These are phyloP conservation scores for Phaffomyces opuntiae DNA, from an alignment of 805 yeast genomes.

Conservation along the genomic window DNA sequence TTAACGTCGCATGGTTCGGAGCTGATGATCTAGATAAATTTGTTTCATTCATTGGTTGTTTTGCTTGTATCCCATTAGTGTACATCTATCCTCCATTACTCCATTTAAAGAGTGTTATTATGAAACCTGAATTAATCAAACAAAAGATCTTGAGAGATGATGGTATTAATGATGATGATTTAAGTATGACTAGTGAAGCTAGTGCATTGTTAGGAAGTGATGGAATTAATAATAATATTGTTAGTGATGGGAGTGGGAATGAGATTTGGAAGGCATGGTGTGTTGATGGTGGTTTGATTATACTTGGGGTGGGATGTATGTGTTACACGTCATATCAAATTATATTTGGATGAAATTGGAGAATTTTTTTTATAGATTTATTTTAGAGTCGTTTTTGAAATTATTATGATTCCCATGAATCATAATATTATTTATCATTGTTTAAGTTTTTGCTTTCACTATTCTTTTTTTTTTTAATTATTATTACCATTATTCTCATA, in stretches of 20 bases:
- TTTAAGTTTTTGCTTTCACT: too few relatives aligned
- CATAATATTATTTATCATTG: too few relatives aligned
- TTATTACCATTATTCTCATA: too few relatives aligned
- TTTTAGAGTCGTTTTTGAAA: too few relatives aligned
- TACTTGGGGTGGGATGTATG: constrained; percentile 56
- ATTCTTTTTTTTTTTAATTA: too few relatives aligned
- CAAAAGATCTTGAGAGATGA: not conserved
- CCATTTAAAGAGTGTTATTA: constrained; percentile 41
- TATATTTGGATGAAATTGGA: constrained; percentile 20
- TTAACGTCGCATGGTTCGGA: constrained; percentile 57
- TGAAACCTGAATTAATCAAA: not conserved
- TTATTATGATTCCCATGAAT: too few relatives aligned
- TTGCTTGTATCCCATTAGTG: constrained; percentile 80
- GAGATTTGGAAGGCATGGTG: constrained; percentile 26
- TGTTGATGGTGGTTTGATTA: constrained; percentile 42
- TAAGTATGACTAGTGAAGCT: too few relatives aligned
- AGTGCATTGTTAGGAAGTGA: too few relatives aligned
- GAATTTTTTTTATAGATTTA: too few relatives aligned
- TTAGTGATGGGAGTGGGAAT: constrained; percentile 18
- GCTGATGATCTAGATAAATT: constrained; percentile 64
- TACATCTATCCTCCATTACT: constrained; percentile 81
- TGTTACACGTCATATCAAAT: constrained; percentile 62
- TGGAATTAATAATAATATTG: not conserved
- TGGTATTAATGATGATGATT: not conserved
- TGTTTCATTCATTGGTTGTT: constrained; percentile 76